Evolutionary conservation across 148 eudicot species (phyloP).

Genomic region (Bassia scoparia): DNA sequence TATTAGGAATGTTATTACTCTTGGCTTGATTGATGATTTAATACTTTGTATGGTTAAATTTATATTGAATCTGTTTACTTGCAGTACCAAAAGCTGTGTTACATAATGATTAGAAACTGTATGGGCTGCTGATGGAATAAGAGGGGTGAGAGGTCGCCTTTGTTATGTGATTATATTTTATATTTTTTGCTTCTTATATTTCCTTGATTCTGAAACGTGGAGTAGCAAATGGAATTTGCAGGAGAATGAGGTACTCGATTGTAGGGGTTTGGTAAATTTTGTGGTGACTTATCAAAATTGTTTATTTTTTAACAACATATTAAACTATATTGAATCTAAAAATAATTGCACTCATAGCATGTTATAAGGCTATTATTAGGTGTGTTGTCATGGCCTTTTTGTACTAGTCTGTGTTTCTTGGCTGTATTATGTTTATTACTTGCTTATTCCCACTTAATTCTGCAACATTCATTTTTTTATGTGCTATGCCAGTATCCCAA

Average conservation of each 20-base stretch:
- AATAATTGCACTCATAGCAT: no score
- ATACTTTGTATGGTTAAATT: background rate
- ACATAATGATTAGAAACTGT: constrained; percentile 77
- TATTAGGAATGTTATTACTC: background rate
- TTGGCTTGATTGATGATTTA: background rate
- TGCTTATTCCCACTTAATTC: no score
- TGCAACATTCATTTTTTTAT: no score
- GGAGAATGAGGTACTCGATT: no score
- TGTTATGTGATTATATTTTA: constrained; percentile 14
- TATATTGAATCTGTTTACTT: constrained; percentile 24
- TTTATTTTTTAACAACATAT: no score
- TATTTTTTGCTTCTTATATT: background rate
- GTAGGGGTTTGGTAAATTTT: no score
- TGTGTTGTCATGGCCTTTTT: background rate
- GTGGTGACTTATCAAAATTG: no score
- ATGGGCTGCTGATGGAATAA: constrained; percentile 78
- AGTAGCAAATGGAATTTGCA: no score
- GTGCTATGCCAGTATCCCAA: no score
- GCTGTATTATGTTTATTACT: background rate
- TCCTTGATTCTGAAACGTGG: background rate
- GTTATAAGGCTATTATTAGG: no score
- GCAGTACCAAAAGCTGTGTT: constrained; percentile 60
- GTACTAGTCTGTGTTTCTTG: background rate
- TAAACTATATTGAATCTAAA: no score
- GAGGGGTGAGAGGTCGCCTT: constrained; percentile 60